Evolutionary conservation across 768 basidiomycete species (phyloP).

Genomic region (Naganishia friedmannii): DNA sequence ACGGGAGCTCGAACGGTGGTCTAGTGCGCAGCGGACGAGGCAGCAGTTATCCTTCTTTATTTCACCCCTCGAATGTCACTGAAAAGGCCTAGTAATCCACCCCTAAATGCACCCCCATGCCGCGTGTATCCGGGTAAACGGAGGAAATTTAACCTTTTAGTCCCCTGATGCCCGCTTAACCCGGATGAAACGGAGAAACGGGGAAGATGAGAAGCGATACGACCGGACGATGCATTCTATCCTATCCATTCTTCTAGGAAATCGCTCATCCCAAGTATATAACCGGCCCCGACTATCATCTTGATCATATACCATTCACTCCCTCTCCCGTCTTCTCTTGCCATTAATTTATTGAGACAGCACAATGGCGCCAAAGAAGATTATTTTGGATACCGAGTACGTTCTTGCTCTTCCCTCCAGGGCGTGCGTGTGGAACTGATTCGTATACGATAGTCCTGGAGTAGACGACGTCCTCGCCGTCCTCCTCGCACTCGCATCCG

Average conservation of each 20-base stretch:
- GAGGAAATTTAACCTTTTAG: no score
- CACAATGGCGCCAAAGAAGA: constrained; percentile 30
- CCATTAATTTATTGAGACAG: neutral
- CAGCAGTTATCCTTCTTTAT: no score
- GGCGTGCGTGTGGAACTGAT: neutral
- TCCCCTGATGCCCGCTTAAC: neutral
- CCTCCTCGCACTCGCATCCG: constrained; percentile 46
- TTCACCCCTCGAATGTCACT: no score
- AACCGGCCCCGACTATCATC: neutral
- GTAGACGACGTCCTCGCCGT: constrained; percentile 52
- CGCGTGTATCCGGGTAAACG: no score
- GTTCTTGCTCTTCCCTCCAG: constrained; percentile 4
- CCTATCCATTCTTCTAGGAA: no score
- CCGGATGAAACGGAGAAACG: neutral
- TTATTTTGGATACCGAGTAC: constrained; percentile 50
- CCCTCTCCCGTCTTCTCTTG: neutral
- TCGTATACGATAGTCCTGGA: constrained; percentile 37
- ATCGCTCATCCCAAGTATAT: no score
- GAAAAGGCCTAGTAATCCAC: no score
- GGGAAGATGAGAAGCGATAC: no score
- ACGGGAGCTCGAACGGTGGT: no score
- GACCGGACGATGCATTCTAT: no score
- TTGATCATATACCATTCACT: neutral
- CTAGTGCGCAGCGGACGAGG: no score
- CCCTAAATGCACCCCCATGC: no score